Base-by-base conservation (phyloP, 2,329 filamentous ascomycete genomes). In the Stenocarpella maydis region DNA sequence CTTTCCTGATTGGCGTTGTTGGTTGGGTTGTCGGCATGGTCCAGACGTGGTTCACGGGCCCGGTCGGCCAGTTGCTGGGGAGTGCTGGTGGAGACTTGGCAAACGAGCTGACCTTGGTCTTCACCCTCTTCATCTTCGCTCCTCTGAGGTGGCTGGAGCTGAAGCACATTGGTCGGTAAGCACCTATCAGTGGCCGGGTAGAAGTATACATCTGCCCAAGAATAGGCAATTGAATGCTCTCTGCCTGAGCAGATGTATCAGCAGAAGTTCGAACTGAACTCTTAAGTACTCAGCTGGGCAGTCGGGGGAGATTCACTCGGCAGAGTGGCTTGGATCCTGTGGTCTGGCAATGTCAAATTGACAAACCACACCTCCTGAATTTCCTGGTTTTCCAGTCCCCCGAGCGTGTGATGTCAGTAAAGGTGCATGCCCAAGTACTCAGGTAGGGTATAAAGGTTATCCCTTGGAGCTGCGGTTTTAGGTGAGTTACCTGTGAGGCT, bases 21-120 rank as follows among this genome's bases (percentile, higher is more conserved):
- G 84, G 81, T n/a, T 87, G 85, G 79, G 79, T 86, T 31, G 79
- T 89, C 74, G 87, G 87, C 1, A 90, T 90, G 87, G 82, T 81
- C 50, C 83, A 88, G 77, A 87, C 85, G 0, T 88, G 84, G 83
- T 87, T 84, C 73, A 77, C 84, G 28, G 86, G 85, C 0, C 78
- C 79, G 1, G 71, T 86, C 52, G 83, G 80, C 1, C 75, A 74
- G 50, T 74, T 79, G 71, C 84, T 86, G 68, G 82, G 83, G 9
- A 75, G 77, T 1, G 72, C 72, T n/a, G 82, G 82, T n/a, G 84
- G 83, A 9, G 84, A 86, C 74, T 75, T 86, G 53, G 85, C 83
- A 15, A 86, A 86, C 72, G 80, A 87, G 79, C 78, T 88, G 50
- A 80, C 84, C 1, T 80, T 88, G 49, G 79, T 83, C 2, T 82